Percentiles rank a stretch among this genome's conserved stretches.
These are phyloP conservation scores for Apiospora hydei DNA, from an alignment of 2,329 filamentous ascomycete species.

Conservation along the genomic window DNA sequence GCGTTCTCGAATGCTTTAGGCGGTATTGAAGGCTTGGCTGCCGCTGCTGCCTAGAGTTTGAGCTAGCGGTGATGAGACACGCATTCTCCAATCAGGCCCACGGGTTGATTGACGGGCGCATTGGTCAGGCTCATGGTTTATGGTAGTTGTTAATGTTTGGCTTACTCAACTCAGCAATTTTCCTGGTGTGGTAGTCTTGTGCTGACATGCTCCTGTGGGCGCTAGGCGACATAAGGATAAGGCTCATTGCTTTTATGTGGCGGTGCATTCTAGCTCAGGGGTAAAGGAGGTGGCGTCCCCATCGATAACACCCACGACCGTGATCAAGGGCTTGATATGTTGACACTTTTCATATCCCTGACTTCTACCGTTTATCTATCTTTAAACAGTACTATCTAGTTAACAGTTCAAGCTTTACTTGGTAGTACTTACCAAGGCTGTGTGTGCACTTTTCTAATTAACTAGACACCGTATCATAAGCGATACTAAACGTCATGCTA, in stretches of 20 bases:
- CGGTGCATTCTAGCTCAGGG: neutral
- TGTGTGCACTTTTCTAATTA: too few relatives aligned
- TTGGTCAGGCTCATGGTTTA: neutral
- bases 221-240: neutral
- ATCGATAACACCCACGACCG: too few relatives aligned
- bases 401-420: too few relatives aligned
- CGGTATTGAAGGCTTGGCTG: neutral
- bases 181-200: neutral
- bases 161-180: neutral
- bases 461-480: too few relatives aligned
- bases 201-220: neutral
- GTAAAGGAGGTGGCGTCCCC: neutral
- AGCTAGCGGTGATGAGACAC: neutral
- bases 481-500: too few relatives aligned
- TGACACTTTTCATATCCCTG: neutral
- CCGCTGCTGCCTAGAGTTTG: conserved; percentile 5
- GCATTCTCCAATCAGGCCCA: neutral
- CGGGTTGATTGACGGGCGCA: neutral
- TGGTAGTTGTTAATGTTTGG: neutral
- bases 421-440: too few relatives aligned
- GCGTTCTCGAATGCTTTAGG: neutral
- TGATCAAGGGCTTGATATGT: neutral
- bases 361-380: too few relatives aligned
- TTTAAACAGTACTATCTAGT: too few relatives aligned
- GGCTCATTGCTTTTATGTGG: neutral